phyloP scores from a whole-genome alignment of 768 basidiomycete genomes.

The Epithele typhae region DNA sequence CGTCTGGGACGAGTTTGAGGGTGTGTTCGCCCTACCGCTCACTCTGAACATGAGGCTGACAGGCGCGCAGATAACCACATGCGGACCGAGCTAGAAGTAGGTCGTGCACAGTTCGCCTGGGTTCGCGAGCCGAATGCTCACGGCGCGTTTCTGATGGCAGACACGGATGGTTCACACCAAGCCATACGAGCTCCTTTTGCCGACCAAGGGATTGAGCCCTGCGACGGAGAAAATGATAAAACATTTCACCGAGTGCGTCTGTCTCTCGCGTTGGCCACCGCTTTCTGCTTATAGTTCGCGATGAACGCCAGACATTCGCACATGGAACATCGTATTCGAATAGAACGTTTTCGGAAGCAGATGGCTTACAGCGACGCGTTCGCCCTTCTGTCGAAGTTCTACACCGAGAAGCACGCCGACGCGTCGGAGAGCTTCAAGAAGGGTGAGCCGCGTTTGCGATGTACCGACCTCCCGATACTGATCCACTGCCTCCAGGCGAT shows the following conservation, averaged over 20 bases:
- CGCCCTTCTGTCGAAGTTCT: slow-evolving; percentile 59
- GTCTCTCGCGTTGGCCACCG: background rate
- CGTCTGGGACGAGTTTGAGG: slow-evolving; percentile 88
- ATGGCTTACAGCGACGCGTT: slow-evolving; percentile 72
- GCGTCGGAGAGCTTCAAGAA: slow-evolving; percentile 43
- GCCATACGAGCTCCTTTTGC: slow-evolving; percentile 78
- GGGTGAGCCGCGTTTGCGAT: slow-evolving; percentile 30
- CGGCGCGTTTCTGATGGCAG: no score
- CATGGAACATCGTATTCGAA: slow-evolving; percentile 43
- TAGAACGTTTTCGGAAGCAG: slow-evolving; percentile 52
- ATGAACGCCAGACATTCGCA: slow-evolving; percentile 14
- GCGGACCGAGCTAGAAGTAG: slow-evolving; percentile 85
- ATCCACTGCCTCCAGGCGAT: slow-evolving; percentile 52
- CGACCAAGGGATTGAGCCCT: slow-evolving; percentile 52
- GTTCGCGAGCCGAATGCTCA: no score
- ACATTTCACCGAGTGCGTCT: slow-evolving; percentile 60
- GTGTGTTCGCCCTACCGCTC: slow-evolving; percentile 30
- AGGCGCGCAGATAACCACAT: slow-evolving; percentile 62
- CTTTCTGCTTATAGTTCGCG: no score
- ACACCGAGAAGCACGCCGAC: slow-evolving; percentile 42
- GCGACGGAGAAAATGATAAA: slow-evolving; percentile 72
- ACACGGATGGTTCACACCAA: slow-evolving; percentile 83
- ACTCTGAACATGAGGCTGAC: background rate
- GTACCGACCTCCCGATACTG: slow-evolving; percentile 1
- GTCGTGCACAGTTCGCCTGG: no score